Base-by-base conservation (phyloP, 2,329 filamentous ascomycete genomes). In the Epichloe hybrida region DNA sequence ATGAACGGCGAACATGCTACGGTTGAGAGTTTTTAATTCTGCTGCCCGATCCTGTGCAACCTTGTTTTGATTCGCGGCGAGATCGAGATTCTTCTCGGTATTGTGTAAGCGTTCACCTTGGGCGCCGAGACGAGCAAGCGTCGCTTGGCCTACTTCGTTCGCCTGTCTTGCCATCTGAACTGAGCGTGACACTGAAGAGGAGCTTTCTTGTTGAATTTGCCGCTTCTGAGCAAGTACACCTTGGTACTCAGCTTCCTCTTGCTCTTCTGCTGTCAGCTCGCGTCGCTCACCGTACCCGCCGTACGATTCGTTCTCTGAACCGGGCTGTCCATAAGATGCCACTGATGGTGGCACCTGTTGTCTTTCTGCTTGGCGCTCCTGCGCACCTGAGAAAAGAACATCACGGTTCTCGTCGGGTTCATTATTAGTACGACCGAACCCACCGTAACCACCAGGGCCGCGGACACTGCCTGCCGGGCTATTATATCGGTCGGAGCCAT, bases 1-100 rank as follows among this genome's bases (percentile, higher is more conserved):
- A 61, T 89, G 84, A 21, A 90, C 79, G 5, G 87, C 86, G 62
- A 95, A 95, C 88, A 96, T 95, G 71, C 84, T 89, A 55, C 84
- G 76, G 67, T 96, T 95, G 47, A 94, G 73, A 1, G 80, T 87
- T 71, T 91, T 91, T 38, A 96, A 72, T 62, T 95, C 88, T 46
- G 81, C 79, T 1, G 88, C 84, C 59, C 87, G 86, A 57, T 90
- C 87, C 58, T 89, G 83, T 0, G 87, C 86, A 53, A 86, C 72
- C 52, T 81, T 79, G 59, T 86, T 87, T 63, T 89, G 83, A 55
- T 83, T 84, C n/a, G 79, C 70, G 4, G 88, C 85, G 56, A 87
- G 73, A 59, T 95, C 88, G 52, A 96, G 75, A 60, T 91, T 88
- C 66, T 80, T 80, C 66, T 95, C 87, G 0, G 85, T 87, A 61